phyloP scores from a whole-genome alignment of 805 yeast species.

The Henningerozyma blattae region DNA sequence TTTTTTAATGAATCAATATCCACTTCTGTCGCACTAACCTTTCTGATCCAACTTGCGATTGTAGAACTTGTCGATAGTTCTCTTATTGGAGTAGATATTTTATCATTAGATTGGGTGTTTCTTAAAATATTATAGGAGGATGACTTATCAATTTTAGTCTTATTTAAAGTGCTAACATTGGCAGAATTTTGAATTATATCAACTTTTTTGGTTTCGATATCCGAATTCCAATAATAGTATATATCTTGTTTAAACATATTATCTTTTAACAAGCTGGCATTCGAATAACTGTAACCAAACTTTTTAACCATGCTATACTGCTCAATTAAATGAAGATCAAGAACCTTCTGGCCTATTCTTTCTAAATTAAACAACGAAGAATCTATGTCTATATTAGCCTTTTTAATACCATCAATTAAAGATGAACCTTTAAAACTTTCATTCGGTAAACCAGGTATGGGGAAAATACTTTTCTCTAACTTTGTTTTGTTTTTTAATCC shows the following conservation, averaged over 20 bases:
- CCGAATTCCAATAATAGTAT: constrained; percentile 8
- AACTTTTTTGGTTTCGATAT: too few relatives aligned
- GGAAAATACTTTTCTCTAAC: constrained; percentile 15
- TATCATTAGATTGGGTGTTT: neutral
- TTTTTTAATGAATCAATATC: constrained; percentile 6
- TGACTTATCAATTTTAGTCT: too few relatives aligned
- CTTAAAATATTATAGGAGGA: constrained; percentile 2
- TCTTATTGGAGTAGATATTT: constrained; percentile 1
- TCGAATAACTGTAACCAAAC: too few relatives aligned
- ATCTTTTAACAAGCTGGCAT: neutral
- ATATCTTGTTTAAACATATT: constrained; percentile 3
- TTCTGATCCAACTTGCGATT: constrained; percentile 5
- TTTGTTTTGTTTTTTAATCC: constrained; percentile 11
- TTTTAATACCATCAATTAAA: constrained; percentile 16
- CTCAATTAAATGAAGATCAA: constrained; percentile 14
- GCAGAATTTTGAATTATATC: too few relatives aligned
- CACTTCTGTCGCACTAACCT: constrained; percentile 5
- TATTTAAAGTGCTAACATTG: too few relatives aligned
- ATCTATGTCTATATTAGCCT: constrained; percentile 13
- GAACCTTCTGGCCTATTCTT: constrained; percentile 23
- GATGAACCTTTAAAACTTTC: constrained; percentile 18
- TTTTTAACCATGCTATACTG: constrained; percentile 2
- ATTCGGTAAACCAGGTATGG: constrained; percentile 13
- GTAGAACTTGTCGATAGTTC: constrained; percentile 13
- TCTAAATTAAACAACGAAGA: constrained; percentile 21